These are phyloP conservation scores for Dendrobium huoshanense DNA, from an alignment of 106 monocot genomes.

Conservation along the genomic window DNA sequence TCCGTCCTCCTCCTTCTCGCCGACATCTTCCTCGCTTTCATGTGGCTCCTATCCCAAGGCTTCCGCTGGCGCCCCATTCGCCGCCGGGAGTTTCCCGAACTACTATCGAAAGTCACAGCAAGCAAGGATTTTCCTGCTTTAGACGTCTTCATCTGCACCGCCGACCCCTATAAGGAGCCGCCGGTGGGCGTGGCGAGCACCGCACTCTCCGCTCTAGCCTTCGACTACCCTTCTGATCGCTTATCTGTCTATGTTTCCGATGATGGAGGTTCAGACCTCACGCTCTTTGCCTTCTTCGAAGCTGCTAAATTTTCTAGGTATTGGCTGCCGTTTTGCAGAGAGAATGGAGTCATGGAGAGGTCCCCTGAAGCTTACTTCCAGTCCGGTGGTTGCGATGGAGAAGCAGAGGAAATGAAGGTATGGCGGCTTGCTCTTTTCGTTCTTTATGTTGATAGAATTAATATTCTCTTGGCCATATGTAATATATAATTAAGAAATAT, in stretches of 20 bases:
- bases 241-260: slow-evolving; percentile 72
- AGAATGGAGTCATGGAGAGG: slow-evolving; percentile 23
- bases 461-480: no score
- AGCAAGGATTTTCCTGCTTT: slow-evolving; percentile 20
- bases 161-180: slow-evolving; percentile 73
- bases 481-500: no score
- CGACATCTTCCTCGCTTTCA: slow-evolving; percentile 9
- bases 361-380: slow-evolving; percentile 56
- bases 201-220: slow-evolving; percentile 63
- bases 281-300: slow-evolving; percentile 56
- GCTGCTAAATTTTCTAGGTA: slow-evolving; percentile 6
- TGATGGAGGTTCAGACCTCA: slow-evolving; percentile 63
- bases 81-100: slow-evolving; percentile 40
- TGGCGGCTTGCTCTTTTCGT: no score
- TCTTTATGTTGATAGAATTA: no score
- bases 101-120: slow-evolving; percentile 3
- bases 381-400: neutral
- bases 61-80: slow-evolving; percentile 51
- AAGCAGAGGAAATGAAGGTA: slow-evolving; percentile 52
- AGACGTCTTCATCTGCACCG: slow-evolving; percentile 80
- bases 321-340: slow-evolving; percentile 77
- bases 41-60: slow-evolving; percentile 27
- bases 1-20: slow-evolving; percentile 26
- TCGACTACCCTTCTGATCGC: slow-evolving; percentile 56
- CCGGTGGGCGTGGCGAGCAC: slow-evolving; percentile 50